A percentile compares a stretch with the other conserved stretches of the same genome.
phyloP scores from a whole-genome alignment of 2,329 filamentous ascomycete genomes.

The Colletotrichum agaves region DNA sequence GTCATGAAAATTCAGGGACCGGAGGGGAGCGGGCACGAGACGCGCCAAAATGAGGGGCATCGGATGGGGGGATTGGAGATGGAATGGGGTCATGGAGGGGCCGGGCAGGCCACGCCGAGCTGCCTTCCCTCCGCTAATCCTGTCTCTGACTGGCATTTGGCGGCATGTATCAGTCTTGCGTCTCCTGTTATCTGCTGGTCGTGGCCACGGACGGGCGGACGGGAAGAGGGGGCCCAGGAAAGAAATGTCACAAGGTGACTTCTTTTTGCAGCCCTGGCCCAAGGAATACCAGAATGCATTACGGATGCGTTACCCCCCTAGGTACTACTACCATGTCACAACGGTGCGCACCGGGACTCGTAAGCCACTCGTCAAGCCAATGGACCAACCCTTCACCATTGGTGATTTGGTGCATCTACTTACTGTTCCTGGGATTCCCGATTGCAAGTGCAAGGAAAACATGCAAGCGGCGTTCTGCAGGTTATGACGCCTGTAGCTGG shows the following conservation, averaged over 20 bases:
- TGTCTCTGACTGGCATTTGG: no score
- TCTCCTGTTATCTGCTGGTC: not conserved
- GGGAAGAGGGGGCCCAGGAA: not conserved
- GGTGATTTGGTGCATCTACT: conserved; percentile 9
- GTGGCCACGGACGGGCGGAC: conserved; percentile 14
- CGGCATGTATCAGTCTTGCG: not conserved
- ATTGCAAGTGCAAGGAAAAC: not conserved
- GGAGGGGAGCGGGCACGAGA: conserved; percentile 35
- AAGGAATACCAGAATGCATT: not conserved
- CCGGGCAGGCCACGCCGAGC: conserved; percentile 14
- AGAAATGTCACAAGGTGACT: not conserved
- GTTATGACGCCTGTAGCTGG: conserved; percentile 3
- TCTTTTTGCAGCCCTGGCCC: not conserved
- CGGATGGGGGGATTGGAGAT: conserved; percentile 22
- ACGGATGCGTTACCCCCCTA: not conserved
- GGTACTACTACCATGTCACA: conserved; percentile 1
- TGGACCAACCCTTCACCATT: conserved; percentile 8
- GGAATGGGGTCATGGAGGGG: conserved; percentile 30
- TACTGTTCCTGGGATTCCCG: conserved; percentile 22
- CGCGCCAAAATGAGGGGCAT: conserved; percentile 33
- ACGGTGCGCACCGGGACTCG: conserved; percentile 3
- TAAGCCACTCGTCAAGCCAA: conserved; percentile 17
- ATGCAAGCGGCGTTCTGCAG: conserved; percentile 20
- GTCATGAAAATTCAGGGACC: conserved; percentile 19
- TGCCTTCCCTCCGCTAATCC: not conserved